These are phyloP conservation scores for Trametes elegans DNA, from an alignment of 768 basidiomycete genomes.

Conservation along the genomic window DNA sequence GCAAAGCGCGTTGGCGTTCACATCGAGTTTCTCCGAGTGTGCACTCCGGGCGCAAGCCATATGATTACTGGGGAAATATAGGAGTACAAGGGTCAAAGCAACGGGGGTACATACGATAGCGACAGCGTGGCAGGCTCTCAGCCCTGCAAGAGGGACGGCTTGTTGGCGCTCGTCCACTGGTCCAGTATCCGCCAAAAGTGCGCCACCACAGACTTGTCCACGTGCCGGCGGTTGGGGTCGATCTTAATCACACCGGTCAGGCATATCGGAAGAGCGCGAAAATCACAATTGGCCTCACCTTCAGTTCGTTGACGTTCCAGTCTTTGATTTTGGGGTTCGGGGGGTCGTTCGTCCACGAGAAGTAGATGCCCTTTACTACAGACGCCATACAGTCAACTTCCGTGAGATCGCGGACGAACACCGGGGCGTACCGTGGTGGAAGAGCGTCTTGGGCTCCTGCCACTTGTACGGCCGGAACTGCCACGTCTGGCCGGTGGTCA, in stretches of 20 bases:
- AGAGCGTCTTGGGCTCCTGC: slow-evolving; percentile 88
- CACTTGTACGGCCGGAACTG: slow-evolving; percentile 98
- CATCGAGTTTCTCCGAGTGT: not conserved
- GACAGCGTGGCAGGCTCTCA: slow-evolving; percentile 22
- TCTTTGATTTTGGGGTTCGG: slow-evolving; percentile 87
- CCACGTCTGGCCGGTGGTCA: slow-evolving; percentile 99
- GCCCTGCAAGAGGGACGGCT: slow-evolving; percentile 66
- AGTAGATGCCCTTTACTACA: slow-evolving; percentile 91
- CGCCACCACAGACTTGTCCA: slow-evolving; percentile 92
- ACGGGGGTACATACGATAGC: not conserved
- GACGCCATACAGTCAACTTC: not conserved
- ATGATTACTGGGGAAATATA: not conserved
- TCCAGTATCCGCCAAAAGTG: slow-evolving; percentile 96
- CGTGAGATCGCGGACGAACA: not conserved
- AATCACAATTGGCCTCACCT: slow-evolving; percentile 46
- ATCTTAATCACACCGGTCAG: slow-evolving; percentile 53
- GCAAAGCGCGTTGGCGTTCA: not conserved
- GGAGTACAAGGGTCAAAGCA: not conserved
- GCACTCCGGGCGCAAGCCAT: too few relatives aligned
- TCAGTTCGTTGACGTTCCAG: slow-evolving; percentile 96
- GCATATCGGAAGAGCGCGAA: not conserved
- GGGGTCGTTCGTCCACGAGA: slow-evolving; percentile 92
- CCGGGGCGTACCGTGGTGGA: slow-evolving; percentile 76
- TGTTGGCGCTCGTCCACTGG: slow-evolving; percentile 77
- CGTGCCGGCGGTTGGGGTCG: slow-evolving; percentile 84